Percentiles rank a stretch among this genome's conserved stretches.
Evolutionary conservation across 352 stramenopile species (phyloP).

Genomic region (Pythium aristosporum): DNA sequence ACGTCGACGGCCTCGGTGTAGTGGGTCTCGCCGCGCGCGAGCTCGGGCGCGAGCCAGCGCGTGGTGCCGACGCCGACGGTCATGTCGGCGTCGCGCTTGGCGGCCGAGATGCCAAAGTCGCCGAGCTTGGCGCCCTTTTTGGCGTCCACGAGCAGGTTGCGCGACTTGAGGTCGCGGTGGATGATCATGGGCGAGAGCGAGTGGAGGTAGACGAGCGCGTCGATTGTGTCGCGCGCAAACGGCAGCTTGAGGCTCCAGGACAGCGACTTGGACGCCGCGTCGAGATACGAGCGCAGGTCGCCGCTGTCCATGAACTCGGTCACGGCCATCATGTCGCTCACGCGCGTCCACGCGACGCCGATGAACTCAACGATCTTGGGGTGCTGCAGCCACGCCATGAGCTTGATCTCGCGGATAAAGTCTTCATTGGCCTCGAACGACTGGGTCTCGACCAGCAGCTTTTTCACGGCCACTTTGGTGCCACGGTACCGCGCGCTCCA

Average conservation of each 20-base stretch:
- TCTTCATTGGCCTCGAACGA: constrained; percentile 54
- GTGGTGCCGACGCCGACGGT: constrained; percentile 61
- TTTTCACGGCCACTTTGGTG: constrained; percentile 57
- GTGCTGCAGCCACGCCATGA: constrained; percentile 71
- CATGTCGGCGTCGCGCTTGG: constrained; percentile 58
- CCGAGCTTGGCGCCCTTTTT: constrained; percentile 63
- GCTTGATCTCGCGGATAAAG: constrained; percentile 68
- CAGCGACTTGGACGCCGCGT: constrained; percentile 20
- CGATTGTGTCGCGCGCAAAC: constrained; percentile 61
- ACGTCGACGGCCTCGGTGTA: constrained; percentile 72
- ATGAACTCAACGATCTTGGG: constrained; percentile 67
- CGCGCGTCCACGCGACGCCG: constrained; percentile 70
- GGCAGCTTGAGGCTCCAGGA: constrained; percentile 42
- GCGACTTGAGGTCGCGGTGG: constrained; percentile 72
- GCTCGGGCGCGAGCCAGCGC: constrained; percentile 63
- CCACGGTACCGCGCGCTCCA: constrained; percentile 70
- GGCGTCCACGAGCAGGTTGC: constrained; percentile 64
- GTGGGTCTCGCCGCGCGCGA: constrained; percentile 52
- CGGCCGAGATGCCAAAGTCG: constrained; percentile 66
- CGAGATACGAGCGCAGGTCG: constrained; percentile 56
- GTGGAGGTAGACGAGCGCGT: constrained; percentile 70
- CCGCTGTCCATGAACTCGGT: constrained; percentile 72
- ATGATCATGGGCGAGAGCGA: constrained; percentile 63
- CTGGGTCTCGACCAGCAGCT: constrained; percentile 40
- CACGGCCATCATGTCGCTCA: constrained; percentile 66